A percentile compares a stretch with the other conserved stretches of the same genome.
Conservation (phyloP, 495 filamentous ascomycete species). For the Podospora didyma region DNA sequence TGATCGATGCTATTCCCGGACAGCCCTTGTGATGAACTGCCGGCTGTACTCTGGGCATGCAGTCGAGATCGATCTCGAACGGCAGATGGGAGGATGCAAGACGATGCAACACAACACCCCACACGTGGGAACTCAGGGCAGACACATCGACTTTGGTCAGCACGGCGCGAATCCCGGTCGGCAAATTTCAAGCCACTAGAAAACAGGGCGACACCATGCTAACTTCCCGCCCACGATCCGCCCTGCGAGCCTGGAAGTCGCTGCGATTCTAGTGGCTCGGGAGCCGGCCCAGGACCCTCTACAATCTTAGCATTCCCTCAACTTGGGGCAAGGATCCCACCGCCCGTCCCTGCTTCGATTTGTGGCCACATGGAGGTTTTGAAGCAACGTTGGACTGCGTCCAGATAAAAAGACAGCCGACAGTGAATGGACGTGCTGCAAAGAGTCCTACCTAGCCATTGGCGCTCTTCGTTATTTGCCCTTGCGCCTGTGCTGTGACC, state of each 20-base stretch:
- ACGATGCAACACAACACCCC: too few species aligned
- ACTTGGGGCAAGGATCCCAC: conserved; percentile 16
- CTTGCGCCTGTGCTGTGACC: neutral
- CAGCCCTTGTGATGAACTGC: neutral
- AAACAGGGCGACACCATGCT: too few species aligned
- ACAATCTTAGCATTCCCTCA: conserved; percentile 6
- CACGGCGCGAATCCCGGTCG: conserved; percentile 13
- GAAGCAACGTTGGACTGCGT: conserved; percentile 3
- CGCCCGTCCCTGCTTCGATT: conserved; percentile 10
- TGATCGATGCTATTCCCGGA: neutral
- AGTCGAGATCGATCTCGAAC: conserved; percentile 12
- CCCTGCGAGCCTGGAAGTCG: conserved; percentile 2
- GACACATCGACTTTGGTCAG: neutral
- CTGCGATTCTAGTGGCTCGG: conserved; percentile 26
- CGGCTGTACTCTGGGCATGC: conserved; percentile 17
- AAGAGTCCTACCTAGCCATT: conserved; percentile 26
- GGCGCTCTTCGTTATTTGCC: conserved; percentile 7
- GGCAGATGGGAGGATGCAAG: conserved; percentile 9
- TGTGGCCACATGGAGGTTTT: conserved; percentile 32
- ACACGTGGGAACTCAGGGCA: neutral
- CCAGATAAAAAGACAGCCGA: neutral
- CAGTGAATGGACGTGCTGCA: conserved; percentile 1
- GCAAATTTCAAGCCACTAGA: conserved; percentile 16
- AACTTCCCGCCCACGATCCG: too few species aligned
- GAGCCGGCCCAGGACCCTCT: neutral